phyloP scores from a whole-genome alignment of 2,329 filamentous ascomycete species.

The Escovopsis sp. region DNA sequence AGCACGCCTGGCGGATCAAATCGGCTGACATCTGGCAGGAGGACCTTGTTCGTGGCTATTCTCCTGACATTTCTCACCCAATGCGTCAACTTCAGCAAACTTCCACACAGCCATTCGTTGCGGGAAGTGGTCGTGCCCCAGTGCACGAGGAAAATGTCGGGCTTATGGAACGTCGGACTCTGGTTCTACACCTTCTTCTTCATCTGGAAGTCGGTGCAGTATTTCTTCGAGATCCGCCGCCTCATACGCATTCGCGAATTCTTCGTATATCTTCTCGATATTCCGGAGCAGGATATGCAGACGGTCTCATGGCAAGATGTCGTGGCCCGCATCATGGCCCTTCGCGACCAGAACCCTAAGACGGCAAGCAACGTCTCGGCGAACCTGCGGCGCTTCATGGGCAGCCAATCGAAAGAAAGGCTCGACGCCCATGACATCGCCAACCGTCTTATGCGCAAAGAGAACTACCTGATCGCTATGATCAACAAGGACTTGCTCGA shows the following conservation, averaged over 20 bases:
- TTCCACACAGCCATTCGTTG: constrained; percentile 48
- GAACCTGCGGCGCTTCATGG: constrained; percentile 42
- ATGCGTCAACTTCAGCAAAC: constrained; percentile 66
- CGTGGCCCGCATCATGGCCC: constrained; percentile 67
- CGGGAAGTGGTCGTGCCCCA: constrained; percentile 47
- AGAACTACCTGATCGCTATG: constrained; percentile 92
- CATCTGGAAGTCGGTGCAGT: constrained; percentile 63
- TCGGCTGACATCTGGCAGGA: constrained; percentile 29
- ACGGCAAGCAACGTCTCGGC: constrained; percentile 46
- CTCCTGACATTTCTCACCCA: constrained; percentile 73
- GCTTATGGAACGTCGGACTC: constrained; percentile 59
- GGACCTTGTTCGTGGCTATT: constrained; percentile 66
- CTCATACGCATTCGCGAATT: constrained; percentile 72
- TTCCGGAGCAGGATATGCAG: constrained; percentile 74
- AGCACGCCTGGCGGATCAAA: neutral
- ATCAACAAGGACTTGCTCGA: constrained; percentile 95
- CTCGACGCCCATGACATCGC: constrained; percentile 96
- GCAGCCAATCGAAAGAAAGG: constrained; percentile 80
- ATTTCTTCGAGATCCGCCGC: constrained; percentile 56
- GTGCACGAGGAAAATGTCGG: constrained; percentile 63
- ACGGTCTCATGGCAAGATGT: constrained; percentile 90
- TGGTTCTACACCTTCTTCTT: constrained; percentile 82
- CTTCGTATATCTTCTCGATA: constrained; percentile 66
- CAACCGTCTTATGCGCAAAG: constrained; percentile 87
- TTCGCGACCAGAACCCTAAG: constrained; percentile 75